Conservation (phyloP, 768 basidiomycete species). For the Suillus ampliporus region DNA sequence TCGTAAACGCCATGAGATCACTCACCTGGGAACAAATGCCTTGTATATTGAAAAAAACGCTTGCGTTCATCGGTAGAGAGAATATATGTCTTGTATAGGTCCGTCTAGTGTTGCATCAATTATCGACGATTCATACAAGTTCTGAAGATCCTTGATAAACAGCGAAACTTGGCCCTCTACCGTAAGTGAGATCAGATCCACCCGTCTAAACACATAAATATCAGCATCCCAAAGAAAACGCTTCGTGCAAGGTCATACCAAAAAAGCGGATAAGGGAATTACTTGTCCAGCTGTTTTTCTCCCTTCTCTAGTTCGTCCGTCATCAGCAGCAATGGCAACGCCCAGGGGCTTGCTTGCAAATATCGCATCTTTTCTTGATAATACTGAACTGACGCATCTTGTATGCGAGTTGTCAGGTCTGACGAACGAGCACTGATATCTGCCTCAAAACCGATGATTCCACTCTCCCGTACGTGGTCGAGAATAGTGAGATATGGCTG, state of each 20-base stretch:
- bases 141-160: slow-evolving; percentile 68
- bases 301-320: slow-evolving; percentile 90
- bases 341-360: slow-evolving; percentile 71
- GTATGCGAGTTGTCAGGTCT: slow-evolving; percentile 72
- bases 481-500: slow-evolving; percentile 68
- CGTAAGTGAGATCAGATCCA: slow-evolving; percentile 79
- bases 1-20: slow-evolving; percentile 17
- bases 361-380: slow-evolving; percentile 69
- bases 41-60: slow-evolving; percentile 78
- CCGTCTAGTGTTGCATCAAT: slow-evolving; percentile 87
- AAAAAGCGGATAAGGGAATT: slow-evolving; percentile 83
- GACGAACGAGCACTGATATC: slow-evolving; percentile 70
- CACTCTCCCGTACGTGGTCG: slow-evolving; percentile 72
- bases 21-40: slow-evolving; percentile 82
- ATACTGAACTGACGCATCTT: slow-evolving; percentile 60
- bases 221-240: slow-evolving; percentile 6
- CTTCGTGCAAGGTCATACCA: slow-evolving; percentile 55
- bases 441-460: slow-evolving; percentile 74
- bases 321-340: slow-evolving; percentile 80
- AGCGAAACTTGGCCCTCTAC: slow-evolving; percentile 72
- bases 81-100: slow-evolving; percentile 89
- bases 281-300: slow-evolving; percentile 83
- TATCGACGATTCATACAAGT: slow-evolving; percentile 81
- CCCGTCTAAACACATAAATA: slow-evolving; percentile 47
- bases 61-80: slow-evolving; percentile 80